A percentile compares a stretch with the other conserved stretches of the same genome.
Evolutionary conservation across 495 filamentous ascomycete species (phyloP).

Genomic region (Penicillium coffeae): DNA sequence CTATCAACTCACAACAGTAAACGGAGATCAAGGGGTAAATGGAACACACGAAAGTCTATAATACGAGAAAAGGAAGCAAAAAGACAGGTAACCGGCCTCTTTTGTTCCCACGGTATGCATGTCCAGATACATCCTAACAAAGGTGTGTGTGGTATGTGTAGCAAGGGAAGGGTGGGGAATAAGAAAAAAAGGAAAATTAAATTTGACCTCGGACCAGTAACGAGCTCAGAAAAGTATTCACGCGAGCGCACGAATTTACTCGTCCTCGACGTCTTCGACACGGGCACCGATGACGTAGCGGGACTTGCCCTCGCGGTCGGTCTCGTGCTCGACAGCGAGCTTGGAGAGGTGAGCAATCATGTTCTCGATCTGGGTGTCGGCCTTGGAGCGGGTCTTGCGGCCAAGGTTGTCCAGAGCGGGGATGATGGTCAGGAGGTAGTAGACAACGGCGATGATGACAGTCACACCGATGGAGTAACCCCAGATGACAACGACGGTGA

Average conservation of each 20-base stretch:
- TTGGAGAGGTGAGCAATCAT: conserved; percentile 72
- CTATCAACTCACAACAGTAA: conserved; percentile 31
- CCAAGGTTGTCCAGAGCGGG: conserved; percentile 70
- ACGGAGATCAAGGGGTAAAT: conserved; percentile 32
- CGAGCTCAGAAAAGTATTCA: conserved; percentile 21
- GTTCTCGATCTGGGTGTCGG: conserved; percentile 79
- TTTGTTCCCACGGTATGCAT: conserved; percentile 29
- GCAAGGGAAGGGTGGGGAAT: conserved; percentile 12
- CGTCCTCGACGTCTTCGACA: conserved; percentile 63
- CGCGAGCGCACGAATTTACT: conserved; percentile 39
- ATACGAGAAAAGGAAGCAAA: conserved; percentile 32
- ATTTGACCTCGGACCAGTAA: conserved; percentile 31
- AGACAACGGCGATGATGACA: conserved; percentile 73
- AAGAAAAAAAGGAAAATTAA: conserved; percentile 22
- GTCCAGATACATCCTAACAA: conserved; percentile 25
- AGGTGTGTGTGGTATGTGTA: conserved; percentile 22
- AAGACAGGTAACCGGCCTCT: conserved; percentile 14
- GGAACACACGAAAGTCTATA: conserved; percentile 45
- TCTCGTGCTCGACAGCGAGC: conserved; percentile 69
- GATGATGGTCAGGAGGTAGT: conserved; percentile 68
- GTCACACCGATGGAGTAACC: conserved; percentile 73
- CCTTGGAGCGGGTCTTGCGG: conserved; percentile 68
- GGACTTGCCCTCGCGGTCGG: conserved; percentile 49
- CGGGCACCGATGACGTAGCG: conserved; percentile 60
- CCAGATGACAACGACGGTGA: conserved; percentile 78